Evolutionary conservation across 2,329 filamentous ascomycete genomes (phyloP).

Genomic region (Aureobasidium pullulans): DNA sequence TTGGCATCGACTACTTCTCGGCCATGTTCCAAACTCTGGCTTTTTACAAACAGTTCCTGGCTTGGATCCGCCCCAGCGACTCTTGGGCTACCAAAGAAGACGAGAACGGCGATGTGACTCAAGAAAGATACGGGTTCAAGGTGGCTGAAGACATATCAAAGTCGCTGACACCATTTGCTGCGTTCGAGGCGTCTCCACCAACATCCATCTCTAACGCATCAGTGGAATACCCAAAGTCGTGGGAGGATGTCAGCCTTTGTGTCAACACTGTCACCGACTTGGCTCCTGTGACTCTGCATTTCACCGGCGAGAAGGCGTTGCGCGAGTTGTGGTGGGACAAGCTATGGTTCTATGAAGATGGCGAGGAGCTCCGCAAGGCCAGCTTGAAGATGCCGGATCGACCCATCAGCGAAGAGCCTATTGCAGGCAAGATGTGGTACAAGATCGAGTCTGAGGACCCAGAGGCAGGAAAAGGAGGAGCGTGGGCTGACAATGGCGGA

Average conservation of each 20-base stretch:
- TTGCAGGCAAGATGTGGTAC: conserved; percentile 22
- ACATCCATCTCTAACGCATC: conserved; percentile 7
- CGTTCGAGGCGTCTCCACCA: conserved; percentile 16
- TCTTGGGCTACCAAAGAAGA: conserved; percentile 15
- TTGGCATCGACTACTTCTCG: conserved; percentile 42
- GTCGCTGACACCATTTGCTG: conserved; percentile 21
- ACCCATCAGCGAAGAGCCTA: conserved; percentile 18
- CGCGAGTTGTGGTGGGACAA: conserved; percentile 25
- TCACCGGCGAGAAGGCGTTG: conserved; percentile 25
- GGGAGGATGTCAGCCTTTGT: conserved; percentile 21
- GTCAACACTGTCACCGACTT: conserved; percentile 24
- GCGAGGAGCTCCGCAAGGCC: conserved; percentile 19
- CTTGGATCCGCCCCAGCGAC: conserved; percentile 31
- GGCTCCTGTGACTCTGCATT: conserved; percentile 19
- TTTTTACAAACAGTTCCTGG: conserved; percentile 24
- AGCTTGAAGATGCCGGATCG: conserved; percentile 14
- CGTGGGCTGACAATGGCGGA: conserved; percentile 23
- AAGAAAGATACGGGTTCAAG: conserved; percentile 17
- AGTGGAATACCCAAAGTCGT: conserved; percentile 13
- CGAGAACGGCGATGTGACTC: not conserved
- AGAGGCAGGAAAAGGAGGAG: conserved; percentile 22
- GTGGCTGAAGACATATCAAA: conserved; percentile 20
- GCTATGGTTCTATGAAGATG: conserved; percentile 25
- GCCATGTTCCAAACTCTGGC: conserved; percentile 38
- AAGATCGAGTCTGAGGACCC: conserved; percentile 18